phyloP scores from a whole-genome alignment of 352 stramenopile genomes.

The Globisporangium viniferum region DNA sequence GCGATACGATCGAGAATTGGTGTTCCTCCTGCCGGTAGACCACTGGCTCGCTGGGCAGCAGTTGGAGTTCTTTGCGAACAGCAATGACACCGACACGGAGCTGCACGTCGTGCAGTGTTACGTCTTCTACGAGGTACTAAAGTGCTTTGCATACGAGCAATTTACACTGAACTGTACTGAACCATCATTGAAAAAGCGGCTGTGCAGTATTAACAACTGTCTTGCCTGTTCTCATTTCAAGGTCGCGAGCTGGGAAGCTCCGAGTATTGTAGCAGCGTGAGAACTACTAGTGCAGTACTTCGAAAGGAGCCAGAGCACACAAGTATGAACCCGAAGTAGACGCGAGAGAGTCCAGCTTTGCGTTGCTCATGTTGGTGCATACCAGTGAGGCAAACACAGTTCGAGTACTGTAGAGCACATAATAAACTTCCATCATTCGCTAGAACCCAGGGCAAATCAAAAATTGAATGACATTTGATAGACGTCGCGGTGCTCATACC shows the following conservation, averaged over 20 bases:
- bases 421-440: background rate
- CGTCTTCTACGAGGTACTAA: constrained; percentile 18
- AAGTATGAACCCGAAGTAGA: background rate
- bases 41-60: constrained; percentile 29
- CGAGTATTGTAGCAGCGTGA: background rate
- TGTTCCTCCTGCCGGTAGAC: constrained; percentile 22
- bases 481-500: too few relatives aligned
- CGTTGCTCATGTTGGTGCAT: background rate
- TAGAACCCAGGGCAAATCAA: background rate
- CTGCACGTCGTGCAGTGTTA: constrained; percentile 15
- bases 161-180: background rate
- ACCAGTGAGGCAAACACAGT: background rate
- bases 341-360: background rate
- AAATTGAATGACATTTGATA: background rate
- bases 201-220: background rate
- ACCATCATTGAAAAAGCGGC: too few relatives aligned
- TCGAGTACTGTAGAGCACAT: background rate
- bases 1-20: constrained; percentile 14
- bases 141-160: background rate
- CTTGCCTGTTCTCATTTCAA: background rate
- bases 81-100: constrained; percentile 3
- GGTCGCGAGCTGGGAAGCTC: background rate
- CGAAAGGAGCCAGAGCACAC: background rate
- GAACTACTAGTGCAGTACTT: background rate
- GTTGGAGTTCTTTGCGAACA: constrained; percentile 6